These are phyloP conservation scores for Nepenthes mirabilis DNA, from an alignment of 148 eudicot genomes.

Conservation along the genomic window DNA sequence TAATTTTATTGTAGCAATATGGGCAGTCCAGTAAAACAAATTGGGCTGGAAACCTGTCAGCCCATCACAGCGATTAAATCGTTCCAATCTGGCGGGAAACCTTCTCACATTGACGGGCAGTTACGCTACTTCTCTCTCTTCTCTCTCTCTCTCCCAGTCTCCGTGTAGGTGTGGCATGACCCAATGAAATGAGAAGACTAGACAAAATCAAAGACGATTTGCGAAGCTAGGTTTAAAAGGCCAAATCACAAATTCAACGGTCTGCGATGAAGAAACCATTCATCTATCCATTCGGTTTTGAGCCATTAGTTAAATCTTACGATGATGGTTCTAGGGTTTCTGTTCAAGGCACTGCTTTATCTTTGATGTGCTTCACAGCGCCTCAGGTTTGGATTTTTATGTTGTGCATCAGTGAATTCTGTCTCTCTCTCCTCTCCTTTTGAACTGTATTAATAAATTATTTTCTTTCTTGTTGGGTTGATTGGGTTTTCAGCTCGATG, in stretches of 20 bases:
- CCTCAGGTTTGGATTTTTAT: slow-evolving; percentile 60
- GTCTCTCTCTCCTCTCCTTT: not conserved
- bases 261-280: slow-evolving; percentile 10
- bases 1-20: too few species aligned
- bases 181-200: slow-evolving; percentile 14
- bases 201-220: slow-evolving; percentile 31
- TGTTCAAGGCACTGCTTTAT: slow-evolving; percentile 44
- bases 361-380: slow-evolving; percentile 45
- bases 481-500: slow-evolving; percentile 34
- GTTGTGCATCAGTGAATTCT: too few species aligned
- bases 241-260: slow-evolving; percentile 17
- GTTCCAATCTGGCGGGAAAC: too few species aligned
- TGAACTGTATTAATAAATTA: not conserved
- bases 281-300: slow-evolving; percentile 17
- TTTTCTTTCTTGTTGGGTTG: slow-evolving; percentile 1
- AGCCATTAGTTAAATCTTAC: slow-evolving; percentile 30
- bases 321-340: slow-evolving; percentile 21
- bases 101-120: too few species aligned
- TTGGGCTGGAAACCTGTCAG: too few species aligned
- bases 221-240: slow-evolving; percentile 20
- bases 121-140: too few species aligned
- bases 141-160: not conserved
- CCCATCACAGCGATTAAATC: too few species aligned
- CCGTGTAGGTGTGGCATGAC: not conserved
- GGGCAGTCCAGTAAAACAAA: too few species aligned